These are phyloP conservation scores for Spinacia oleracea DNA, from an alignment of 179 eudicot species.

Conservation along the genomic window DNA sequence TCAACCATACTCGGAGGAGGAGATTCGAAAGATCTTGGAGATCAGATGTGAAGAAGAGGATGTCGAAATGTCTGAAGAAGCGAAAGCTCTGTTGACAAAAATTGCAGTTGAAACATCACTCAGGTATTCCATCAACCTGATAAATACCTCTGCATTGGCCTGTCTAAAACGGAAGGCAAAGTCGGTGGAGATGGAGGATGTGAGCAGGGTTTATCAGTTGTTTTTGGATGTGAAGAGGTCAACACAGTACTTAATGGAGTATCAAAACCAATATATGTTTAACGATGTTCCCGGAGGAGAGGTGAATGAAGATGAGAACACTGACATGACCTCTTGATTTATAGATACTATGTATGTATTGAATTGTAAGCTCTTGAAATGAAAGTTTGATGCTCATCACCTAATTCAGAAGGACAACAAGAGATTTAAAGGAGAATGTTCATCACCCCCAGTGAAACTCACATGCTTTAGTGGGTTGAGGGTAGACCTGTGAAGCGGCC, in stretches of 20 bases:
- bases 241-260: slow-evolving; percentile 94
- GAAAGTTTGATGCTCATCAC: no score
- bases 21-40: slow-evolving; percentile 77
- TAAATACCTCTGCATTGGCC: slow-evolving; percentile 83
- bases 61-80: slow-evolving; percentile 91
- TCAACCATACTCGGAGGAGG: slow-evolving; percentile 84
- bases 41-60: slow-evolving; percentile 92
- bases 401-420: no score
- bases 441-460: no score
- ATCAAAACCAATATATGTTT: slow-evolving; percentile 89
- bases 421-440: no score
- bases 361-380: no score
- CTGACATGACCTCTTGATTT: slow-evolving; percentile 49
- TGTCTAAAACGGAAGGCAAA: slow-evolving; percentile 84
- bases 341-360: not conserved
- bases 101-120: slow-evolving; percentile 82
- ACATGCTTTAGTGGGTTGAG: no score
- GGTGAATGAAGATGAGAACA: slow-evolving; percentile 47
- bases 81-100: slow-evolving; percentile 69
- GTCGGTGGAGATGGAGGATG: slow-evolving; percentile 87
- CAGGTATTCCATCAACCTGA: slow-evolving; percentile 80
- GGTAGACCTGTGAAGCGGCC: no score
- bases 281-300: slow-evolving; percentile 60
- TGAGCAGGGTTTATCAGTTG: slow-evolving; percentile 73
- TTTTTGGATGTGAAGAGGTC: slow-evolving; percentile 95